phyloP scores from a whole-genome alignment of 352 stramenopile genomes.

The Globisporangium cystogenes region DNA sequence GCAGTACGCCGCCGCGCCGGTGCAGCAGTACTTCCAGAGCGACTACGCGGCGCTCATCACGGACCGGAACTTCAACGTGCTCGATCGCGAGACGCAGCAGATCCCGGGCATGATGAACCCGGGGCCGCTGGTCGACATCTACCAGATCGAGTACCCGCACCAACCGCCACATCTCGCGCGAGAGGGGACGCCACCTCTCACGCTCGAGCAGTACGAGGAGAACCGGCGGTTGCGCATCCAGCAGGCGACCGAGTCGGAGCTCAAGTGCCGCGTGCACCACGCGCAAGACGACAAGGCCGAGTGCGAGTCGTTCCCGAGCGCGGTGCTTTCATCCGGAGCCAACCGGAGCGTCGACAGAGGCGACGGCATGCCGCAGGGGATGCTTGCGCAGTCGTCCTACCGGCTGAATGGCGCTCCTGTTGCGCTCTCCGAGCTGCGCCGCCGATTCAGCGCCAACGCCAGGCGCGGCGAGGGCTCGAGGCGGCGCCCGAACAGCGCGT shows the following conservation, averaged over 20 bases:
- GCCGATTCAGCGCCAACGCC: constrained; percentile 24
- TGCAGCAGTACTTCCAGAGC: constrained; percentile 87
- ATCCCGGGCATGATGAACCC: constrained; percentile 82
- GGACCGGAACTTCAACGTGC: constrained; percentile 85
- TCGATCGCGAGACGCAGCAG: constrained; percentile 83
- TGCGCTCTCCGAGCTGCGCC: constrained; percentile 57
- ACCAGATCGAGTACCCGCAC: constrained; percentile 61
- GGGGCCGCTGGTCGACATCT: constrained; percentile 72
- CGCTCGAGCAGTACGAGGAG: constrained; percentile 42
- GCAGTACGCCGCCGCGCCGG: constrained; percentile 45
- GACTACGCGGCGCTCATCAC: constrained; percentile 89
- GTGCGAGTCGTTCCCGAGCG: constrained; percentile 43
- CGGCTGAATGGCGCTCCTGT: constrained; percentile 70
- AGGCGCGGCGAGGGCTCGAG: constrained; percentile 16
- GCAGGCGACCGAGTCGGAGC: constrained; percentile 64
- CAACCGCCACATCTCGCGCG: constrained; percentile 52
- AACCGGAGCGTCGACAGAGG: background rate
- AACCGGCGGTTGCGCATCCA: constrained; percentile 58
- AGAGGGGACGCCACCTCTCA: constrained; percentile 18
- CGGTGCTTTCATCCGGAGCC: constrained; percentile 1
- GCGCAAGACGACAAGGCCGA: constrained; percentile 34
- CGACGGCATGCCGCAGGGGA: background rate
- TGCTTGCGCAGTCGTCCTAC: constrained; percentile 43
- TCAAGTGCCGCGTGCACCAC: constrained; percentile 52
- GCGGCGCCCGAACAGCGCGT: constrained; percentile 27